These are phyloP conservation scores for Phytophthora capsici DNA, from an alignment of 352 stramenopile genomes.

Conservation along the genomic window DNA sequence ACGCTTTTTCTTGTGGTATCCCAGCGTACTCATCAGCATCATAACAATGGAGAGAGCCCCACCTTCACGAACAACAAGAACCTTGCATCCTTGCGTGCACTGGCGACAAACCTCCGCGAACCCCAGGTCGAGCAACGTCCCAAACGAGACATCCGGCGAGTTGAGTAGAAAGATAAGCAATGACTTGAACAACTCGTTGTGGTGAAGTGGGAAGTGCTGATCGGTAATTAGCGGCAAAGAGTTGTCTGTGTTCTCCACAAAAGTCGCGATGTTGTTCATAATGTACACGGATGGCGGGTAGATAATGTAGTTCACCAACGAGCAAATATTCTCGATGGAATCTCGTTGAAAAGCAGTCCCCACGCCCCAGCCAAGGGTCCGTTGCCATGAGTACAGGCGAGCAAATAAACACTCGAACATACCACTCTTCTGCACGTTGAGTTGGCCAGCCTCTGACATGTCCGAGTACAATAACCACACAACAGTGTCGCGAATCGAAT, in stretches of 20 bases:
- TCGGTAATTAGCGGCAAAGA: conserved; percentile 86
- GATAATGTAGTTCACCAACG: conserved; percentile 86
- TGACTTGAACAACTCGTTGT: conserved; percentile 87
- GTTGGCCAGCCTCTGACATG: conserved; percentile 70
- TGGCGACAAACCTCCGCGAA: conserved; percentile 83
- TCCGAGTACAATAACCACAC: conserved; percentile 89
- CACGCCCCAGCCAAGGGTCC: conserved; percentile 84
- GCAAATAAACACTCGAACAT: conserved; percentile 84
- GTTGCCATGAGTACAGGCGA: conserved; percentile 80
- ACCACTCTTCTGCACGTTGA: conserved; percentile 66
- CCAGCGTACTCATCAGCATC: conserved; percentile 86
- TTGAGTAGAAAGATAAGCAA: conserved; percentile 72
- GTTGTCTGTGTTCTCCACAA: conserved; percentile 86
- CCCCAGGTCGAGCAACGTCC: conserved; percentile 77
- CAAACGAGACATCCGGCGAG: conserved; percentile 73
- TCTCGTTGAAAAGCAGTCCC: conserved; percentile 86
- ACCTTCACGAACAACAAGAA: conserved; percentile 75
- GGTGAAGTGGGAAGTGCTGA: conserved; percentile 74
- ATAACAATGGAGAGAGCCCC: conserved; percentile 87
- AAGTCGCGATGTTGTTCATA: conserved; percentile 83
- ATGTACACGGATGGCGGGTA: conserved; percentile 88
- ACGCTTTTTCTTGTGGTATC: conserved; percentile 86
- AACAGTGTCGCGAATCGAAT: conserved; percentile 84
- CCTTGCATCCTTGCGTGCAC: conserved; percentile 57
- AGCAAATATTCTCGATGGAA: conserved; percentile 89